These are phyloP conservation scores for Boletus rubroflammeus DNA, from an alignment of 768 basidiomycete species.

Conservation along the genomic window DNA sequence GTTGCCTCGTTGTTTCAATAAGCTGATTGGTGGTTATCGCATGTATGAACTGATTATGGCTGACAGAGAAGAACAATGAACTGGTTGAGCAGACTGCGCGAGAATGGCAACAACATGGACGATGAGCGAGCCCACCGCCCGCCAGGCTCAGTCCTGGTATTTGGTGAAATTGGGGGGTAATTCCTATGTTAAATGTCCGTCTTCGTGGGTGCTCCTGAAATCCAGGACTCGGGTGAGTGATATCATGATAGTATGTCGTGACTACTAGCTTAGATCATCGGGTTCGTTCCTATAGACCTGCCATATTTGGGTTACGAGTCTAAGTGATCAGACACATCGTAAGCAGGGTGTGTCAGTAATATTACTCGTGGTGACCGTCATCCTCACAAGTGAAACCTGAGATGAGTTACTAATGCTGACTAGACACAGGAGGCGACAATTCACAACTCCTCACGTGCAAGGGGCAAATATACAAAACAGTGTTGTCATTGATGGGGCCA, in stretches of 20 bases:
- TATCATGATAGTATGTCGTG: no score
- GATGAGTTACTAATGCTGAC: background rate
- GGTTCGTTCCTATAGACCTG: background rate
- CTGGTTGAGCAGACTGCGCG: background rate
- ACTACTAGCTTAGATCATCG: no score
- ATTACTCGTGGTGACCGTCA: no score
- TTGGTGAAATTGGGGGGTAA: no score
- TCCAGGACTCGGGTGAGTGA: no score
- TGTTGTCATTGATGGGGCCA: background rate
- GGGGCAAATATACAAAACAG: background rate
- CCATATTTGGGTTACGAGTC: background rate
- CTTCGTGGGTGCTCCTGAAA: background rate
- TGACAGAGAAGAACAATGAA: background rate
- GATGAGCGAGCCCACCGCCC: no score
- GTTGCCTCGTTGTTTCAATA: background rate
- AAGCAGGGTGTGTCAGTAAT: background rate
- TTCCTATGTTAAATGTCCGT: no score
- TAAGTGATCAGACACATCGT: background rate
- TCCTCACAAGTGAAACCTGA: background rate
- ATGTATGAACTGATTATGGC: background rate
- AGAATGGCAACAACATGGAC: no score
- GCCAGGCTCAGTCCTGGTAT: background rate
- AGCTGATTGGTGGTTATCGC: background rate
- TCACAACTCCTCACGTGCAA: background rate
- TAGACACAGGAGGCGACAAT: background rate